Base-by-base conservation (phyloP, 371 early-diverging fungal genomes). In the Mucor mucedo region DNA sequence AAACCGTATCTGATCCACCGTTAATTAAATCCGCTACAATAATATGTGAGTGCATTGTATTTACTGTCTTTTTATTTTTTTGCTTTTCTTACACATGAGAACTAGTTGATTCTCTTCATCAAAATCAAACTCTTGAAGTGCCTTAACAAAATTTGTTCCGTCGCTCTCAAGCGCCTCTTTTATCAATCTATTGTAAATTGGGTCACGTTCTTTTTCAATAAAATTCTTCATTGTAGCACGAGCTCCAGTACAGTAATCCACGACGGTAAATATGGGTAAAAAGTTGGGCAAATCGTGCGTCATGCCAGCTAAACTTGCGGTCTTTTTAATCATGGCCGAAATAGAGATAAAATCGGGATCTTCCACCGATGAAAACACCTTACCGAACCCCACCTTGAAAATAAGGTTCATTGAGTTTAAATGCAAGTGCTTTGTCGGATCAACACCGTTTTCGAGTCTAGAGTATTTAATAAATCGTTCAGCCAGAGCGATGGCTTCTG, bases 1-100 rank as follows among this genome's bases (percentile, higher is more conserved):
- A 27, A 33, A 48, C 41, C 9, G 59, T 68, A 42, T 68, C 68
- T 35, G 63, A 40, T 11, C 68, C 63, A n/a, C 52, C 68, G 35
- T 42, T 55, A 59, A 63, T 55, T 2, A 68, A 48, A 42, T 68
- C 68, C n/a, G 45, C 68, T 68, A 58, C 16, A 38, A 9, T 21
- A 10, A 5, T 54, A 44, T 8, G 21, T 45, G 10, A 39, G 35
- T 35, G 2, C 35, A 21, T 21, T 21, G 21, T 1, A 21, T 21
- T 21, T 21, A 21, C 21, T 21, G 1, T 35, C 4, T 35, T 35
- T 35, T 14, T 33, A 14, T 5, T 10, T 4, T 21, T 2, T 33
- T 5, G 8, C 13, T 35, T 8, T 35, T 6, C 28, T 55, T 55
- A 54, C 61, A 35, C 35, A 49, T 33, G 5, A 63, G 29, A 1